phyloP scores from a whole-genome alignment of 345 rosid genomes.

The Eucalyptus cladocalyx region DNA sequence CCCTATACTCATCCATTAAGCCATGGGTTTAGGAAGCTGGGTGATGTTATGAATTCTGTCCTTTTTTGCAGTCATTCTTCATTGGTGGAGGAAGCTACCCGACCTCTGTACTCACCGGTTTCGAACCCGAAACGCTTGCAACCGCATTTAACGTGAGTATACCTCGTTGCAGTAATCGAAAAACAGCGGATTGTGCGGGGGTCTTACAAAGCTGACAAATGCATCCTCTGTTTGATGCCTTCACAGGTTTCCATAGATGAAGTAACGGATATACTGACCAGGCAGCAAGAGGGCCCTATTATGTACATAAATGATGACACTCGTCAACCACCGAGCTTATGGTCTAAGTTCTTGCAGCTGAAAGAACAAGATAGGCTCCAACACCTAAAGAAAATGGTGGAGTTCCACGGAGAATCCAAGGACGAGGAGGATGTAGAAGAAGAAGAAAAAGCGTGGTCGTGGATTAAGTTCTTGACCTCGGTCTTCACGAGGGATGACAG shows the following conservation, averaged over 20 bases:
- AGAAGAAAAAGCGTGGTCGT: constrained; percentile 31
- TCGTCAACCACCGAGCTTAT: constrained; percentile 24
- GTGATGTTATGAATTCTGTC: not conserved
- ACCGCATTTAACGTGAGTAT: constrained; percentile 65
- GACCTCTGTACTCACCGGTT: constrained; percentile 53
- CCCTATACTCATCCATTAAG: not conserved
- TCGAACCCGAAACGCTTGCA: constrained; percentile 43
- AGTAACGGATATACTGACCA: constrained; percentile 20
- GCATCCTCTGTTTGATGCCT: not conserved
- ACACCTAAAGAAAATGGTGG: constrained; percentile 40
- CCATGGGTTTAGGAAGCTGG: not conserved
- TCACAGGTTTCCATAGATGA: constrained; percentile 40
- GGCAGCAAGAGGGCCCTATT: constrained; percentile 42
- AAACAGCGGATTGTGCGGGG: not conserved
- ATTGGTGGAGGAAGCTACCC: constrained; percentile 67
- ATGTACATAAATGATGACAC: constrained; percentile 25
- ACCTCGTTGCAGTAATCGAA: not conserved
- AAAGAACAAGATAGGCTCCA: constrained; percentile 33
- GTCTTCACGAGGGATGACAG: constrained; percentile 6
- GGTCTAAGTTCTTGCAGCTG: constrained; percentile 42
- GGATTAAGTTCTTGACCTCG: constrained; percentile 35
- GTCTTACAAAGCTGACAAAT: not conserved
- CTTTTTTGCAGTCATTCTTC: constrained; percentile 57
- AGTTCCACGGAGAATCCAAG: constrained; percentile 6
- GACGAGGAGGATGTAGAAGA: not conserved